Evolutionary conservation across 2,329 filamentous ascomycete species (phyloP).

Genomic region (Monascus ruber): DNA sequence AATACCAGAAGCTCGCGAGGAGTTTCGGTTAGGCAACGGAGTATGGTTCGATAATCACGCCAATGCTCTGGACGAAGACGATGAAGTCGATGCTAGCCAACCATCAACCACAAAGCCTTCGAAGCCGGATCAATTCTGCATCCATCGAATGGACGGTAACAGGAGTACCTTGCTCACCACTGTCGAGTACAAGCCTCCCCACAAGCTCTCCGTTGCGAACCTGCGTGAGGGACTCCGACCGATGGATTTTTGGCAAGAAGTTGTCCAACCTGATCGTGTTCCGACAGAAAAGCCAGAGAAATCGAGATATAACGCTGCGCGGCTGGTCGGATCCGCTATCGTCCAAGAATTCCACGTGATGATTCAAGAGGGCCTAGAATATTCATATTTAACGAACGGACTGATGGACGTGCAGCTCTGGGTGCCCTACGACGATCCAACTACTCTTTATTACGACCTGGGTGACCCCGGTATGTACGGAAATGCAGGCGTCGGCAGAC

Average conservation of each 20-base stretch:
- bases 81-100: too few relatives aligned
- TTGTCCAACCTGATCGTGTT: slow-evolving; percentile 3
- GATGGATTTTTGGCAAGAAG: background rate
- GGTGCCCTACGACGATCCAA: too few relatives aligned
- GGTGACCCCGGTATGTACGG: slow-evolving; percentile 12
- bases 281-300: slow-evolving; percentile 4
- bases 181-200: too few relatives aligned
- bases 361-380: slow-evolving; percentile 9
- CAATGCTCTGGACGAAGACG: slow-evolving; percentile 4
- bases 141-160: too few relatives aligned
- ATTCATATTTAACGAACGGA: slow-evolving; percentile 8
- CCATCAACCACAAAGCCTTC: too few relatives aligned
- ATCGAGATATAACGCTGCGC: slow-evolving; percentile 9
- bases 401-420: slow-evolving; percentile 9
- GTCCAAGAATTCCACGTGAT: slow-evolving; percentile 16
- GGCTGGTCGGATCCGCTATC: slow-evolving; percentile 8
- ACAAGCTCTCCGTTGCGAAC: too few relatives aligned
- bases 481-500: slow-evolving; percentile 3
- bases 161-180: too few relatives aligned
- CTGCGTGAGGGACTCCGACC: too few relatives aligned
- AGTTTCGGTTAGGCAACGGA: slow-evolving; percentile 4
- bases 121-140: too few relatives aligned
- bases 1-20: slow-evolving; percentile 3
- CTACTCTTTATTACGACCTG: slow-evolving; percentile 5
- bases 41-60: slow-evolving; percentile 4